Evolutionary conservation across 129 eudicot genomes (phyloP).

Genomic region (Helichrysum umbraculigerum): DNA sequence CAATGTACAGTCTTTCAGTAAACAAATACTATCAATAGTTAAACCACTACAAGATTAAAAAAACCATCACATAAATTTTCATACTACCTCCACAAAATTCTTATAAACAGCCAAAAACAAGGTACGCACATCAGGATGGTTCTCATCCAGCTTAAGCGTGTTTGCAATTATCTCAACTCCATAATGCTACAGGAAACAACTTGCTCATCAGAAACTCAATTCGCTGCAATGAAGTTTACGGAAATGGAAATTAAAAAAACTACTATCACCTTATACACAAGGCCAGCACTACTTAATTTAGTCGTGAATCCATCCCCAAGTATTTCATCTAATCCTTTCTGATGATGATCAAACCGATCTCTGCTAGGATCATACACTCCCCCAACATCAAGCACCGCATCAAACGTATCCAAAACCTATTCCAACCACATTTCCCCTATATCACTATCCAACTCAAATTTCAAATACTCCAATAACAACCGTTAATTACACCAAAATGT

Average conservation of each 20-base stretch:
- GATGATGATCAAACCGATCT: conserved; percentile 90
- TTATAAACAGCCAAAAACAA: conserved; percentile 63
- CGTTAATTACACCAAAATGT: background rate
- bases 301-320: conserved; percentile 84
- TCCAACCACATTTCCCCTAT: conserved; percentile 27
- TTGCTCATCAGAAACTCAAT: conserved; percentile 3
- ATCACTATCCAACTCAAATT: conserved; percentile 8
- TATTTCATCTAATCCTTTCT: conserved; percentile 77
- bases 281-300: conserved; percentile 97
- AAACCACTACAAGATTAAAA: background rate
- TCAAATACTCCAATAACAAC: background rate
- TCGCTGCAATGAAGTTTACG: background rate
- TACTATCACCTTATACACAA: conserved; percentile 75
- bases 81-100: conserved; percentile 67
- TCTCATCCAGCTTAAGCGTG: conserved; percentile 56
- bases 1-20: conserved; percentile 1
- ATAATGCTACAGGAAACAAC: conserved; percentile 51
- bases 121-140: conserved; percentile 58
- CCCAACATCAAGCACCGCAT: conserved; percentile 95
- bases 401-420: conserved; percentile 78
- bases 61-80: background rate
- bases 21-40: background rate
- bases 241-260: background rate
- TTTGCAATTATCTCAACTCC: conserved; percentile 76
- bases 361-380: conserved; percentile 76